Base-by-base conservation (phyloP, 2,329 filamentous ascomycete species). In the Monilinia polystroma region DNA sequence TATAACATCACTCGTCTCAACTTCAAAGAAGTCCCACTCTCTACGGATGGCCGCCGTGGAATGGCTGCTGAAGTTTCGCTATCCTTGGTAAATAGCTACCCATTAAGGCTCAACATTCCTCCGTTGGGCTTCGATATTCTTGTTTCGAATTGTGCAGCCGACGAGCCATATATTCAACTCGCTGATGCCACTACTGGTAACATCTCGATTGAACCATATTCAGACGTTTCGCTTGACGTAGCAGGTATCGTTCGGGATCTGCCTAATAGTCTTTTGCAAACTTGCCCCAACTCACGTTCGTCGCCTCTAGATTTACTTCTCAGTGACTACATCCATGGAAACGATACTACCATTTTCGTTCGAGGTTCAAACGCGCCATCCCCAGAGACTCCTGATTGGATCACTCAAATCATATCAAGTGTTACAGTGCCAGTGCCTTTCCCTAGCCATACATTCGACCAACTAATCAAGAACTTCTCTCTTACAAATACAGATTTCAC, bases 241-340 rank as follows among this genome's bases (percentile, higher is more conserved):
- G 85, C 86, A 55, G 93, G 91, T 2, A 78, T 91, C 38, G 85
- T 98, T 52, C 84, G 84, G 62, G 84, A 90, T 66, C 82, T 99
- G 8, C 91, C 95, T 20, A 85, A 91, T 51, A 82, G 86, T 7
- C 81, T 99, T 65, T 91, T 87, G 1, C 82, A 84, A 20, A 81
- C 83, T 8, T 99, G 95, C 73, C 94, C 94, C 0, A 82, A 89
- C 67, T 90, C 89, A 2, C 81, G 88, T 38, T 87, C 88, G 10
- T 97, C 94, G 1, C 95, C 95, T 0, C 81, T 99, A 32, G 95
- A 99, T 75, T 81, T 87, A 32, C 84, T 99, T 53, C 81, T 99
- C 65, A 87, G 87, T 55, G 87, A 87, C 64, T 98, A 96, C 76
- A 87, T 98, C 70, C 86, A 90, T 70, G 93, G 94, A 58, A 83